Base-by-base conservation (phyloP, 2,329 filamentous ascomycete genomes). In the Colletotrichum tanaceti region DNA sequence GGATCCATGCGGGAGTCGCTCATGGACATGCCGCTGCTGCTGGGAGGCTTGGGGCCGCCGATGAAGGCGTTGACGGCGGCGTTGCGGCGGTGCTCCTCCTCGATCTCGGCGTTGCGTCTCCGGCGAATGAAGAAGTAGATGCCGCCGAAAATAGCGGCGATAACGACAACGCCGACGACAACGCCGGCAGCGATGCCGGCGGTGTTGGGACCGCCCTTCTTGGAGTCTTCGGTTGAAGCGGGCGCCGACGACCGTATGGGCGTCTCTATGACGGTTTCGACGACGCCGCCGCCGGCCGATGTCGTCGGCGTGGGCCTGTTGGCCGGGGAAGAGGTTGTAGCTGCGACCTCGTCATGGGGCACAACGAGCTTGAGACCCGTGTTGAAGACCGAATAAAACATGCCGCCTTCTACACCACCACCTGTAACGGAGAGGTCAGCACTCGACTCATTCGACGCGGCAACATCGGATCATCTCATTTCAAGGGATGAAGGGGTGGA, bases 1-100 rank as follows among this genome's bases (percentile, higher is more conserved):
- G 94, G 93, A 73, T 98, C 95, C 65, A 98, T 89, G 63, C 95
- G 89, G 49, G 92, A 90, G 77, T 98, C 95, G 16, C 89, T 89
- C 81, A 93, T 90, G 11, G 92, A 93, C 80, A 89, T 80, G 70
- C 85, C 85, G 70, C 90, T 87, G 77, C 88, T 86, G 81, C 86
- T 89, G 65, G 83, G 82, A 1, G 89, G 88, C 43, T 89, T 85
- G 77, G 90, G 88, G 65, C 84, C 85, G 76, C 87, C 82, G 72
- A 92, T 90, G 75, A 96, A 97, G 60, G 89, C 88, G 74, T 90
- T 93, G 73, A 94, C 90, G 39, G 92, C 91, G 44, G 90, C 90
- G 73, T 94, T 94, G 72, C 92, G 89, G 71, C 91, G 89, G 80
- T 96, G 93, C 76, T 97, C 93, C 72, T 96, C 91, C 77, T 97